Evolutionary conservation across 2,329 filamentous ascomycete species (phyloP), one percentile per base, ranked within the genome.

Genomic region (Botryotinia convoluta): DNA sequence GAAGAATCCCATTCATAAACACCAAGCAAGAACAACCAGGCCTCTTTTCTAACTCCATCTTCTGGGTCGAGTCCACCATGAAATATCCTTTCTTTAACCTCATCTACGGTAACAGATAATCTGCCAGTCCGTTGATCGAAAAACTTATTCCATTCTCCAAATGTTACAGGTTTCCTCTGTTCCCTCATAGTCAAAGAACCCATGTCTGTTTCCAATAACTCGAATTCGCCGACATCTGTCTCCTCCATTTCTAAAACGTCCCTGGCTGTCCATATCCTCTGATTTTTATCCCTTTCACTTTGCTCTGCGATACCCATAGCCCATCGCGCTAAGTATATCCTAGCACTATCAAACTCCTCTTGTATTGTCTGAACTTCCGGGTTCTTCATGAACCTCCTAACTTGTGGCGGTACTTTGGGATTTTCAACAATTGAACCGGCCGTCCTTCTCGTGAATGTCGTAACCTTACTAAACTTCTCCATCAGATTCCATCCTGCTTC

Each of bases 251-350:
- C 95, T 79, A 98, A 86, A 6, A 98, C 92, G 83, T 99, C 96
- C 76, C 91, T 91, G 0, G 94, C 95, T 0, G 95, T 98, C 93
- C 94, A 99, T 80, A 97, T 95, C 64, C 95, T 87, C 82, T 95
- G 92, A 69, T 90, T 93, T 37, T 92, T 87, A 78, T 99, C 96
- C 57, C 90, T 87, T 80, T 99, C 96, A 79, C 95, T 95, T 84
- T 99, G 96, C 82, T 99, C 97, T 0, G 96, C 95, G 76, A 99
- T 97, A 12, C 94, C 94, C 96, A 99, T 98, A 3, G 96, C 96
- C 96, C 96, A 99, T 76, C 96, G 88, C 35, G 96, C 96, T 57
- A 99, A 87, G 80, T 99, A 99, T 74, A 99, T 87, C 76, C 96
- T 89, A 6, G 97, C 96, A 79, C 94, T 97, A 84, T 99, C 97